Evolutionary conservation across 257 asterid species (phyloP).

Genomic region (Lithospermum erythrorhizon): DNA sequence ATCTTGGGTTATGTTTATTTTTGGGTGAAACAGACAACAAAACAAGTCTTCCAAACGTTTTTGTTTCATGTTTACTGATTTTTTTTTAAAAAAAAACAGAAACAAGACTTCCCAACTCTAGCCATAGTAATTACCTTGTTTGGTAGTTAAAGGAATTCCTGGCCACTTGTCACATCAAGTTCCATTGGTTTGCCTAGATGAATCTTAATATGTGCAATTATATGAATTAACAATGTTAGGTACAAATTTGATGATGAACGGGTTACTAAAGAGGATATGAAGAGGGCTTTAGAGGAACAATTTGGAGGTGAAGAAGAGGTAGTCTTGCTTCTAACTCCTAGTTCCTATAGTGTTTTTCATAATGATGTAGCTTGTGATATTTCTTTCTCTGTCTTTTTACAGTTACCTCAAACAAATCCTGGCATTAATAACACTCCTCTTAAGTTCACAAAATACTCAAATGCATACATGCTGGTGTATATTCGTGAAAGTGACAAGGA

Average conservation of each 20-base stretch:
- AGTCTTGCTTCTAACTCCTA: neutral
- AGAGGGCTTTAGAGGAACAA: conserved; percentile 94
- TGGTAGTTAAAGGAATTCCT: neutral
- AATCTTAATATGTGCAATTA: neutral
- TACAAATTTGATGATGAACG: conserved; percentile 95
- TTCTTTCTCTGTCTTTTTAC: conserved; percentile 19
- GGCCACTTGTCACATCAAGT: neutral
- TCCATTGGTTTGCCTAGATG: neutral
- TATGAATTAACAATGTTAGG: conserved; percentile 37
- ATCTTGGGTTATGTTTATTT: neutral
- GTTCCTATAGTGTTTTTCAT: conserved; percentile 5
- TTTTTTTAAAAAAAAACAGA: neutral
- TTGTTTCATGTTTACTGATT: neutral
- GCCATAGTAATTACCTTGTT: neutral
- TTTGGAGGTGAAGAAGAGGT: conserved; percentile 99
- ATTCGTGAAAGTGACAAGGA: conserved; percentile 94
- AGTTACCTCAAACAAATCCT: conserved; percentile 95
- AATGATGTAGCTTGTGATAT: conserved; percentile 7
- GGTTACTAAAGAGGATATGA: conserved; percentile 91
- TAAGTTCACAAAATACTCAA: conserved; percentile 91
- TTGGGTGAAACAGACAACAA: neutral
- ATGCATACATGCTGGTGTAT: conserved; percentile 99
- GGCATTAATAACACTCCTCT: conserved; percentile 92
- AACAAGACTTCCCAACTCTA: neutral
- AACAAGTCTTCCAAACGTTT: neutral